Conservation (phyloP, 208 protist species). For the Wallacemonas sp. region DNA sequence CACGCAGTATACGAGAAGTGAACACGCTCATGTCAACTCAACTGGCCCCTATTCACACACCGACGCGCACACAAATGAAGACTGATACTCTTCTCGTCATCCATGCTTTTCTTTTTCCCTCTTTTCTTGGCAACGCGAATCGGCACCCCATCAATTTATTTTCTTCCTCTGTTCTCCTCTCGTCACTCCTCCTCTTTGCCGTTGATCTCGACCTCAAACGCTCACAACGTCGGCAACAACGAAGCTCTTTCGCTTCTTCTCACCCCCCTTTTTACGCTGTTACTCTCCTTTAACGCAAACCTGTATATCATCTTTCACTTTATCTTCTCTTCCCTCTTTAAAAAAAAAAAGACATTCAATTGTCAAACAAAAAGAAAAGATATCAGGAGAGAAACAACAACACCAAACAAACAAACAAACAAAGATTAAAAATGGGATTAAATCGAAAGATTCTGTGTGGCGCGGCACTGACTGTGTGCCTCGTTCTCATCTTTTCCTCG, state of each 20-base stretch:
- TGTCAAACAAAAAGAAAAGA: conserved; percentile 9
- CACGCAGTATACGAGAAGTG: not conserved
- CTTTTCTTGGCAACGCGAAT: no score
- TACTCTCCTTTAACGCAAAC: not conserved
- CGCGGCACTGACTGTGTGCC: conserved; percentile 9
- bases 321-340: conserved; percentile 11
- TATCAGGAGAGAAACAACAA: not conserved
- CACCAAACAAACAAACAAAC: not conserved
- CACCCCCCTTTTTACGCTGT: not conserved
- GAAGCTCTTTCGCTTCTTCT: not conserved
- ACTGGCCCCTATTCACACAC: no score
- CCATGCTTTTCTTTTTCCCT: no score
- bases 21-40: not conserved
- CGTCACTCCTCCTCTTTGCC: no score
- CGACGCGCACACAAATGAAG: no score
- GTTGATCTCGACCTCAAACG: no score
- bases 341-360: not conserved
- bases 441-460: conserved; percentile 4
- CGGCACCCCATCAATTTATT: no score
- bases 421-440: not conserved
- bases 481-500: conserved; percentile 6
- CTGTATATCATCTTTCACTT: conserved; percentile 1
- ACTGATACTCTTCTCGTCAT: no score
- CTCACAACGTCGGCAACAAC: no score
- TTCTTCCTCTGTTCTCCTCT: no score